Evolutionary conservation across 139 green algal species (phyloP), one percentile per base, ranked within the genome.

Genomic region (Chara braunii): DNA sequence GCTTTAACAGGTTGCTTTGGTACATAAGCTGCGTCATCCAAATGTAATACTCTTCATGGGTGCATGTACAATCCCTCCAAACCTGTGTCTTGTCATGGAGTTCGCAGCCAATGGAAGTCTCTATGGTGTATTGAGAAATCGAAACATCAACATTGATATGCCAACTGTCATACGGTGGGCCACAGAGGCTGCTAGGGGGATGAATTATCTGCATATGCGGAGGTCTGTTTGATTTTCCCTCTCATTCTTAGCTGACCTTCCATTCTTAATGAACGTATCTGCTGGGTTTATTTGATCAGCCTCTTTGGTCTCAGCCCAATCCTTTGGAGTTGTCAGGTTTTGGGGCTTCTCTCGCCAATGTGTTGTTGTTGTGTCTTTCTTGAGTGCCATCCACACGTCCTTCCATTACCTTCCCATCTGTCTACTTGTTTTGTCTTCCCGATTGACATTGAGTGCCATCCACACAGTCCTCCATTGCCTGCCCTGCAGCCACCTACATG

Each of bases 141-240:
- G 7, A 30, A 18, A 22, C 2, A 31, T 50, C 14, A 22, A 28
- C 26, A n/a, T 56, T 1, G 35, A 62, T 33, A 45, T 63, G 51
- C 29, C 28, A 6, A 33, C 35, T 23, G 26, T 60, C 28, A 28
- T 75, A 33, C 26, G 58, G n/a, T 70, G 54, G 66, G 66, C 66
- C n/a, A 51, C 52, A 12, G 66, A 74, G 35, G 51, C 67, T 3
- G 74, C 74, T 42, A 40, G 66, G 23, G 74, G 74, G 0, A 77
- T 80, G 74, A 31, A 44, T 18, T 87, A 95, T 77, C 77, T 95
- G 37, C 88, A 95, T 78, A 82, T 70, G 18, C 83, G 83, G 35
- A 43, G 6, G 57, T 67, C 40, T 43, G 48, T 5, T 18, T 18
- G 18, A 14, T 18, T 8, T 28, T 28, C 8, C 18, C 40, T 18